Evolutionary conservation across 2,329 filamentous ascomycete species (phyloP).

Genomic region (Diaporthe australafricana): DNA sequence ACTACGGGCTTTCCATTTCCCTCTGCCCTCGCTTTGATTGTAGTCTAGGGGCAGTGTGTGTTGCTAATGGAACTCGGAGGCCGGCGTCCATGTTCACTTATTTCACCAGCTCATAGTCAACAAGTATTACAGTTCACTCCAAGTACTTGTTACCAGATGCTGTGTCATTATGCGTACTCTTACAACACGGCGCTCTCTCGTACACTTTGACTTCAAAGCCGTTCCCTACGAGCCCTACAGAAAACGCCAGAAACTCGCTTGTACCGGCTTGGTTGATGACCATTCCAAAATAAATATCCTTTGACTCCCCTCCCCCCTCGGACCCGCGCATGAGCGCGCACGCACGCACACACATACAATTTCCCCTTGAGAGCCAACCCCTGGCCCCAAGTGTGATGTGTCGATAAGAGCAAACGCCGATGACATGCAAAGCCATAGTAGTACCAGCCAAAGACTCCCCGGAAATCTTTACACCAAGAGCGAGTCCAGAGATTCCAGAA

Average conservation of each 20-base stretch:
- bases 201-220: conserved; percentile 1
- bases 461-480: not conserved
- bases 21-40: too few species aligned
- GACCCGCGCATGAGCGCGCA: too few species aligned
- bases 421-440: conserved; percentile 25
- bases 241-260: conserved; percentile 22
- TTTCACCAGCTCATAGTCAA: not conserved
- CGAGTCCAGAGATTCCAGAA: conserved; percentile 27
- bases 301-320: conserved; percentile 17
- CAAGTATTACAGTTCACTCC: not conserved
- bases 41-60: too few species aligned
- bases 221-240: not conserved
- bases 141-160: conserved; percentile 2
- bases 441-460: conserved; percentile 12
- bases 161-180: conserved; percentile 21
- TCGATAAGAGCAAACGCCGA: conserved; percentile 21
- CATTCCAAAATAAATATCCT: conserved; percentile 2
- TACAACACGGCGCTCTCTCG: conserved; percentile 18
- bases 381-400: conserved; percentile 1
- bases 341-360: not conserved
- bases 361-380: too few species aligned
- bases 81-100: not conserved
- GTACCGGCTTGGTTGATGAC: conserved; percentile 7
- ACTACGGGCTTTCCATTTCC: too few species aligned
- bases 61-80: not conserved